Percentiles rank a stretch among this genome's conserved stretches.
These are phyloP conservation scores for Papilionanthe hybrid DNA, from an alignment of 116 monocot genomes.

Conservation along the genomic window DNA sequence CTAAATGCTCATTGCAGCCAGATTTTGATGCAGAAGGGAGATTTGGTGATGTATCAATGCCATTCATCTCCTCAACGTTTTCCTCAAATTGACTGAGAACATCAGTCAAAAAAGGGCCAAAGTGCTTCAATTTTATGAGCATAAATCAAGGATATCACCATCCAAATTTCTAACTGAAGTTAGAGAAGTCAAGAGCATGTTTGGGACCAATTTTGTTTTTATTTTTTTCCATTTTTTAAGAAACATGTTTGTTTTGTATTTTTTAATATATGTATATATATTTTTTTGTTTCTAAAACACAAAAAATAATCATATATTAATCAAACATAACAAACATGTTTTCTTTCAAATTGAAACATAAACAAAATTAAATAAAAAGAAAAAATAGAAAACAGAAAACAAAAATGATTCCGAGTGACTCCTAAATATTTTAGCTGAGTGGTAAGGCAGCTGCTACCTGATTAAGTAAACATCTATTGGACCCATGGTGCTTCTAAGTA, in stretches of 20 bases:
- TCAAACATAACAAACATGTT: no score
- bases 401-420: no score
- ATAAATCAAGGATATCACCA: neutral
- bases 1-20: conserved; percentile 18
- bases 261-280: no score
- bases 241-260: no score
- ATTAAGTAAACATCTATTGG: conserved; percentile 96
- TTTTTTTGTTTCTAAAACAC: no score
- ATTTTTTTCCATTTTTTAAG: no score
- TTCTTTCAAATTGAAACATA: no score
- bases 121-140: neutral
- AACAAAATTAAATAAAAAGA: no score
- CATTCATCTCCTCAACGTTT: conserved; percentile 76
- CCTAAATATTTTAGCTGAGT: neutral
- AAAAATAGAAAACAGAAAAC: no score
- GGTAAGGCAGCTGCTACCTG: conserved; percentile 42
- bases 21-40: conserved; percentile 27
- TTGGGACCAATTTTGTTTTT: no score
- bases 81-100: conserved; percentile 77
- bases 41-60: conserved; percentile 25
- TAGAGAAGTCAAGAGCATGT: neutral
- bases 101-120: neutral
- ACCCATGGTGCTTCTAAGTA: conserved; percentile 90
- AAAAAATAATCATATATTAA: no score
- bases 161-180: neutral